phyloP scores from a whole-genome alignment of 495 filamentous ascomycete genomes.

The Astrothelium macrocarpum region DNA sequence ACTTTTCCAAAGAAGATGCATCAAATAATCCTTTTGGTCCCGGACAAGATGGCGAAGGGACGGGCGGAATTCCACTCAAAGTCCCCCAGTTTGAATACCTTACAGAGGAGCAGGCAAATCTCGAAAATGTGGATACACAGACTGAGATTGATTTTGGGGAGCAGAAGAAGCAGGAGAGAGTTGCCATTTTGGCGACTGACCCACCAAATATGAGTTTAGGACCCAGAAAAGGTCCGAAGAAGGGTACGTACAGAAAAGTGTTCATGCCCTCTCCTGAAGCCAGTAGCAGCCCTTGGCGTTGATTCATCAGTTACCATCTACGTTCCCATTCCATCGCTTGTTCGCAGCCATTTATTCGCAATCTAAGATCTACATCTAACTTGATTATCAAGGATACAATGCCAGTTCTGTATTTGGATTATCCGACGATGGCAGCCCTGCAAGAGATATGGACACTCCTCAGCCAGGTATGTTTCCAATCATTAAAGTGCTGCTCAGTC shows the following conservation, averaged over 20 bases:
- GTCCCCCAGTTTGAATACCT: constrained; percentile 72
- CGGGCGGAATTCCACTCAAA: constrained; percentile 60
- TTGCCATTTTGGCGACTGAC: constrained; percentile 43
- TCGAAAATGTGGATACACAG: constrained; percentile 83
- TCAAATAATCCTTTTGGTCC: constrained; percentile 82
- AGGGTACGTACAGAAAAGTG: background rate
- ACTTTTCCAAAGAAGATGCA: constrained; percentile 76
- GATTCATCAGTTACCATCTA: too few relatives aligned
- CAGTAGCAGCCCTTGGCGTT: too few relatives aligned
- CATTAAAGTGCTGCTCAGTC: background rate
- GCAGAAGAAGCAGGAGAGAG: constrained; percentile 72
- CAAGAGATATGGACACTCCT: background rate
- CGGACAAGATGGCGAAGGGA: constrained; percentile 55
- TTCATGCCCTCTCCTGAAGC: background rate
- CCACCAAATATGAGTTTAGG: constrained; percentile 5
- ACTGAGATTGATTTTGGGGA: constrained; percentile 82
- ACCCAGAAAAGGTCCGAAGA: background rate
- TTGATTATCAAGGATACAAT: background rate
- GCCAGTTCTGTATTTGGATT: background rate
- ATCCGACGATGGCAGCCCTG: background rate
- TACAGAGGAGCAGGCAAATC: constrained; percentile 62
- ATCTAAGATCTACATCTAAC: too few relatives aligned
- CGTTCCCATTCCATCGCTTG: too few relatives aligned
- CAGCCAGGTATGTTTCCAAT: background rate
- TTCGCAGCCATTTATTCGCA: too few relatives aligned